Base-by-base conservation (phyloP, 805 yeast genomes). In the Metschnikowia continentalis region DNA sequence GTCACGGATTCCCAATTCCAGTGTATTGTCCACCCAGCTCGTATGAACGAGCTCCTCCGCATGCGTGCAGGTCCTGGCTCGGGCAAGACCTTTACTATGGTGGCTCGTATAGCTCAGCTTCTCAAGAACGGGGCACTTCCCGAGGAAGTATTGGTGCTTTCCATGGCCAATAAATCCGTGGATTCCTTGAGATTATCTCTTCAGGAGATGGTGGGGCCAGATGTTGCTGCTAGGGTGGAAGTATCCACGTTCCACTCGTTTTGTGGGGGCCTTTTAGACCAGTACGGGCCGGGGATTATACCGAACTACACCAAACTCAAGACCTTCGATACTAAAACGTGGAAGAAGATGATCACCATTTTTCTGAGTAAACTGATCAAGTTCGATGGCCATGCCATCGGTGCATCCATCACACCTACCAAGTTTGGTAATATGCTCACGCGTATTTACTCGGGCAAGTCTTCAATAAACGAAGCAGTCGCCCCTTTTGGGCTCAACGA, bases 181-280 rank as follows among this genome's bases (percentile, higher is more conserved):
- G 77, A 75, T 33, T 80, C 73, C 67, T 49, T 73, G 70, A 38
- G 68, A 61, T 42, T 51, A 39, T 35, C 76, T 64, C 51, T 71
- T 70, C 32, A 42, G 38, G 13, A 57, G 37, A 1, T 59, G 60
- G 54, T 80, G 20, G 78, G 78, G 1, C 60, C 54, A 3, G 68
- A 64, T 0, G 49, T 70, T 55, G 90, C 90, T 64, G 86, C 84
- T 52, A 87, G 84, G 64, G 86, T 88, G 6, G 96, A 96, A 15
- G 87, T 90, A 55, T 78, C 82, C 60, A 90, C 84, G 60, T 85
- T 80, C 71, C 87, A 83, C 61, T 81, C 76, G 71, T 90, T 90
- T 37, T 82, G 88, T 7, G 78, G 79, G 40, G 62, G 67, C 6
- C 60, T 83, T 20, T 66, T 83, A 1, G 75, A 70, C 14, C 72